Conservation (phyloP, 2,329 filamentous ascomycete genomes). For the Sporothrix schenckii region DNA sequence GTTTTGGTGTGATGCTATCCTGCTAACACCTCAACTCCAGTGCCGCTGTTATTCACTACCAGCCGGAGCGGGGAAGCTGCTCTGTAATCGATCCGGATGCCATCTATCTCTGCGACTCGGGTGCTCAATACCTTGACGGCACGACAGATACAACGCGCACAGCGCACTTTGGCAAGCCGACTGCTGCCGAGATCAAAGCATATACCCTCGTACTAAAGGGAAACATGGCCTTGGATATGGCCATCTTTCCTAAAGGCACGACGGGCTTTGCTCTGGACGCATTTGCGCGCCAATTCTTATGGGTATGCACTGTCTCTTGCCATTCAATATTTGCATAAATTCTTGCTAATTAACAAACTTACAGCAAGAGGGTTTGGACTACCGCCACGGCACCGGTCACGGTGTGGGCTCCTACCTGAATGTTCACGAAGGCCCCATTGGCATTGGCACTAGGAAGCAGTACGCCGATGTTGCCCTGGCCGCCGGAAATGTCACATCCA, state of each 20-base stretch:
- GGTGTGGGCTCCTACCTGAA: slow-evolving; percentile 95
- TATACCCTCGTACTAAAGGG: slow-evolving; percentile 96
- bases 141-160: slow-evolving; percentile 96
- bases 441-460: slow-evolving; percentile 88
- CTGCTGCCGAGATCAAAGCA: slow-evolving; percentile 78
- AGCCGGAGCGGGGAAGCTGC: slow-evolving; percentile 80
- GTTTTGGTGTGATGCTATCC: neutral
- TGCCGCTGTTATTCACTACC: slow-evolving; percentile 95
- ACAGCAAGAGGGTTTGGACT: slow-evolving; percentile 81
- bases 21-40: slow-evolving; percentile 50
- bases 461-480: slow-evolving; percentile 88
- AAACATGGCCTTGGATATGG: slow-evolving; percentile 82
- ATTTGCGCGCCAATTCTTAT: slow-evolving; percentile 86
- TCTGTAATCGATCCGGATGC: slow-evolving; percentile 79
- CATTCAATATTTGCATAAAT: neutral
- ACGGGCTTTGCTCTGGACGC: slow-evolving; percentile 90
- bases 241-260: slow-evolving; percentile 91
- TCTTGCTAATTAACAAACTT: neutral
- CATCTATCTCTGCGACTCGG: slow-evolving; percentile 95
- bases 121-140: slow-evolving; percentile 92
- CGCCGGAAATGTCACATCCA: slow-evolving; percentile 92
- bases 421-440: slow-evolving; percentile 95
- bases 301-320: slow-evolving; percentile 61
- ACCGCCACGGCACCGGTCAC: slow-evolving; percentile 94
- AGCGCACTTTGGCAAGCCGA: slow-evolving; percentile 85